Conservation (phyloP, 805 yeast species). For the Teunomyces lycoperdinae region DNA sequence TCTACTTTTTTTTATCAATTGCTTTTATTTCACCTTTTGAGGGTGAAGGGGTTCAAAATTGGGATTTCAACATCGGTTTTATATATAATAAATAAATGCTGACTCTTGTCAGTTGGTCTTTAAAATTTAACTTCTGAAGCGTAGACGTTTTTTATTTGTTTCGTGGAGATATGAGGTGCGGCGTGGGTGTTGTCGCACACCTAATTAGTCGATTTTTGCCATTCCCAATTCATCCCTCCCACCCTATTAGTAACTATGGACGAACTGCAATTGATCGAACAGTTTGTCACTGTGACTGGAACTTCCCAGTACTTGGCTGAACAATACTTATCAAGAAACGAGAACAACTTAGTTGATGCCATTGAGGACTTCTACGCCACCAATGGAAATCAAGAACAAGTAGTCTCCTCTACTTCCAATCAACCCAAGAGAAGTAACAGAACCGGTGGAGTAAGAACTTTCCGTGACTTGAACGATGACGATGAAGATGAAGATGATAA, state of each 20-base stretch:
- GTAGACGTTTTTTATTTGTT: neutral
- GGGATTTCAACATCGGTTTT: constrained; percentile 53
- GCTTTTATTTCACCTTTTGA: constrained; percentile 11
- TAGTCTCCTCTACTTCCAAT: neutral
- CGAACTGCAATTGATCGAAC: constrained; percentile 21
- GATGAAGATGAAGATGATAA: constrained; percentile 53
- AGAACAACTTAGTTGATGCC: constrained; percentile 35
- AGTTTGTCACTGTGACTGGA: constrained; percentile 36
- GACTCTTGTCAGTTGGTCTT: neutral
- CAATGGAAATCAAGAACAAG: neutral
- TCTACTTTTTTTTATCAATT: constrained; percentile 12
- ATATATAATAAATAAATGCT: constrained; percentile 6
- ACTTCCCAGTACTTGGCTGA: constrained; percentile 35
- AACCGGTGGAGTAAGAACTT: constrained; percentile 31
- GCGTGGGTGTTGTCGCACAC: neutral
- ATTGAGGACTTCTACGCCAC: constrained; percentile 41
- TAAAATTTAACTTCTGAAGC: neutral
- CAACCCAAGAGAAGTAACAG: neutral
- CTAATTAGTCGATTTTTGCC: constrained; percentile 5
- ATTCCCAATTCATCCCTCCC: neutral
- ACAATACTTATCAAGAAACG: constrained; percentile 37
- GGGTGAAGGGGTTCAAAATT: constrained; percentile 34
- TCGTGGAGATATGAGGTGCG: neutral
- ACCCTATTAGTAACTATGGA: constrained; percentile 12
- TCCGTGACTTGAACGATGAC: constrained; percentile 37